These are phyloP conservation scores for Nitzschia sp. DNA, from an alignment of 108 stramenopile genomes.

Conservation along the genomic window DNA sequence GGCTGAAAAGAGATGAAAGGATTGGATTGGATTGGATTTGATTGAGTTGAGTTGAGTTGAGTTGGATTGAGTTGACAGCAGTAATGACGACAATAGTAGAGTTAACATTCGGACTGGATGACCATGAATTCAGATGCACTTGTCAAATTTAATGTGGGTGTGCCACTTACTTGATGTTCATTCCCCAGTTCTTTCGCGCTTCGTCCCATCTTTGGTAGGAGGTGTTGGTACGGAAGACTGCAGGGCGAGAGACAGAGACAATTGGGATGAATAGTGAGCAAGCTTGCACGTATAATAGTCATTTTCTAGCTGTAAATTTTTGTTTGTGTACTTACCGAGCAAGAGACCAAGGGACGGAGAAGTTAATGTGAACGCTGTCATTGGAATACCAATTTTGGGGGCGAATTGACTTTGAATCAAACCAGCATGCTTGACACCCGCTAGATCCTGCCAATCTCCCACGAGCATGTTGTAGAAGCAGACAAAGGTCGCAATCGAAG, in stretches of 20 bases:
- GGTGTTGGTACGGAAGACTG: conserved; percentile 72
- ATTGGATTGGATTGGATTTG: too few relatives aligned
- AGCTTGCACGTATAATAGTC: neutral
- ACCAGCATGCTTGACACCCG: conserved; percentile 48
- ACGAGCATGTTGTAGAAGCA: conserved; percentile 49
- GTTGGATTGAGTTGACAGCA: too few relatives aligned
- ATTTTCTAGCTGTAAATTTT: neutral
- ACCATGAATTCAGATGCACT: too few relatives aligned
- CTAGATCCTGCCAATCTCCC: conserved; percentile 61
- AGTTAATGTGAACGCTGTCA: conserved; percentile 63
- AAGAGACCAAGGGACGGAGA: conserved; percentile 70
- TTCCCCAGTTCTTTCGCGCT: conserved; percentile 84
- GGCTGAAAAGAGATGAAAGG: too few relatives aligned
- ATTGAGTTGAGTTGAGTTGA: too few relatives aligned
- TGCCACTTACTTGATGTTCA: conserved; percentile 85
- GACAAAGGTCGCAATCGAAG: conserved; percentile 52
- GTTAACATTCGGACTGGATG: too few relatives aligned
- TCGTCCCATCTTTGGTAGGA: conserved; percentile 78
- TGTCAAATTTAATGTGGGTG: too few relatives aligned
- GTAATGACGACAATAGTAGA: too few relatives aligned
- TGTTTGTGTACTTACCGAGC: conserved; percentile 51
- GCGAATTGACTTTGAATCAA: conserved; percentile 27
- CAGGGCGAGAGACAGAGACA: neutral
- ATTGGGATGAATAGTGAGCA: neutral
- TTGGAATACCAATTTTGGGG: conserved; percentile 49